Evolutionary conservation across 495 filamentous ascomycete genomes (phyloP), one percentile per base, ranked within the genome.

Genomic region (Aspergillus cristatus): DNA sequence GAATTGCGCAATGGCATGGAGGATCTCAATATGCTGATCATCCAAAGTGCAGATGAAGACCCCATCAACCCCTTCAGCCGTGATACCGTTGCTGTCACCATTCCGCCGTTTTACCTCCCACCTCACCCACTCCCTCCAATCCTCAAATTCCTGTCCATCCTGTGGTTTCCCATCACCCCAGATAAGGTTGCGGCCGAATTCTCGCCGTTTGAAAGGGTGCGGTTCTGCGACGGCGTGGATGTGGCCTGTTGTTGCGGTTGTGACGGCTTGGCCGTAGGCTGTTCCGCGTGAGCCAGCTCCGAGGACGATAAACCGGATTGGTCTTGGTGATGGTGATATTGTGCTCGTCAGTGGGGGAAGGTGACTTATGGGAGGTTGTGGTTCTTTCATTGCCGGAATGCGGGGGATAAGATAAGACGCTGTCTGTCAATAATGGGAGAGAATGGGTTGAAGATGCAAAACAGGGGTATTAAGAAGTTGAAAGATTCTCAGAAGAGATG

Each of bases 21-120:
- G 70, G n/a, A 90, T 78, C 37, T 84, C 84, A 5, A 73, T 74
- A 57, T 98, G 91, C 47, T 81, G 79, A 54, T 94, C 82, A 56
- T 98, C 91, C 15, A 86, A 68, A 1, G 88, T 86, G 53, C 89
- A 94, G 28, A 98, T 74, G 47, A 95, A 86, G 18, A 82, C 78
- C 0, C 81, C 90, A 55, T 94, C 85, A 1, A 95, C 57, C 3
- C 61, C 10, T 14, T 14, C n/a, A 30, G 34, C 26, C 4, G 33
- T 30, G 6, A 5, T 14, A 25, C 25, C 10, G 15, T 14, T 7
- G n/a, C 32, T 26, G 8, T 42, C 17, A 14, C 28, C 40, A 11
- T 37, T 49, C 18, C 84, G 70, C 20, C 82, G 74, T 10, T 57
- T 48, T 2, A 50, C 37, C 47, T 90, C 80, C 61, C 77, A 89